Base-by-base conservation (phyloP, 1,284 basidiomycete genomes). In the Cryptococcus sp. region DNA sequence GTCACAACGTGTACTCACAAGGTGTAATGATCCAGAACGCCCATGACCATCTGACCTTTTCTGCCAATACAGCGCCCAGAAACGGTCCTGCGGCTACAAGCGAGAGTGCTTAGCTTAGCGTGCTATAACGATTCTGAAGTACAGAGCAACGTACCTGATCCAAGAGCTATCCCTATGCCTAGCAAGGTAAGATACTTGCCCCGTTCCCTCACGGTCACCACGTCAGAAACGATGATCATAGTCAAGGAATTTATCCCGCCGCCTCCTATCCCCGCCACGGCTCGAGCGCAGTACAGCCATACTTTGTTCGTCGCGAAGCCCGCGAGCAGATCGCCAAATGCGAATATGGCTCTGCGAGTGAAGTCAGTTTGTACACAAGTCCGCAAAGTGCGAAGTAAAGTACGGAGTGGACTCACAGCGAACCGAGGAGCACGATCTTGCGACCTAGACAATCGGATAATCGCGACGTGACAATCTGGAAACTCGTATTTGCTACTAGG, bases 201-300 rank as follows among this genome's bases (percentile, higher is more conserved):
- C 40, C 79, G 65, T 8, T 75, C 69, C 50, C 75, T 71, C 50
- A 79, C 64, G 22, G 66, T 69, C 50, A 80, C 78, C 16, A 80
- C 70, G 56, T 80, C 79, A 15, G 73, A 73, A 17, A 78, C 72
- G 52, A 80, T 75, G 50, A 80, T 75, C 46, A 76, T 79, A 0
- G 68, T 50, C 64, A 80, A 72, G 27, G 70, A 71, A 40, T 73
- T 78, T 50, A 80, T 67, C 8, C 78, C 79, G 39, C 79, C 79
- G 25, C 78, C 78, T 17, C 78, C 79, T 25, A 79, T 73, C 55
- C 79, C 79, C 4, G 79, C 77, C 8, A 80, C 67, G 3, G 77
- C 79, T 45, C 79, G 64, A 19, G 73, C 72, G 23, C 57, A 60
- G 48, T 71, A 71, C 22, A 71, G 61, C 69, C 65, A 69, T 27